phyloP scores from a whole-genome alignment of 2,329 filamentous ascomycete genomes.

The Cercospora zeae-maydis region DNA sequence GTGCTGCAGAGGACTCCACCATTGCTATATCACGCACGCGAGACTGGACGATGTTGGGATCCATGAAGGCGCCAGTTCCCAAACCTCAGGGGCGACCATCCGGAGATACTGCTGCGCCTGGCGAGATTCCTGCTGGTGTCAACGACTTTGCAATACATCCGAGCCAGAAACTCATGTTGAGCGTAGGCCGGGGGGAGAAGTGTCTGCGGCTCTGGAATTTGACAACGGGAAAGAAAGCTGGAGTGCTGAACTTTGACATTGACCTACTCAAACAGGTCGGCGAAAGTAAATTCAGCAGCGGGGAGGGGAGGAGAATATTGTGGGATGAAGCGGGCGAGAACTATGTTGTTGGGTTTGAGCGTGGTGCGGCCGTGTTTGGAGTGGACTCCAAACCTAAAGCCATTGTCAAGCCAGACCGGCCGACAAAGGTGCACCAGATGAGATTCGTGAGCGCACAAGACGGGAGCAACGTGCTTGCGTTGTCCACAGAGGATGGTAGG shows the following conservation, averaged over 20 bases:
- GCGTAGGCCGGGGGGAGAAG: conserved; percentile 81
- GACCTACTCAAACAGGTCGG: conserved; percentile 70
- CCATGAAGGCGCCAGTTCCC: conserved; percentile 83
- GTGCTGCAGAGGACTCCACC: conserved; percentile 84
- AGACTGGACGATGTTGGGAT: conserved; percentile 84
- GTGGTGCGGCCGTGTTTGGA: conserved; percentile 78
- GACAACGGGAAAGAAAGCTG: conserved; percentile 92
- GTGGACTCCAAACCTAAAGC: conserved; percentile 82
- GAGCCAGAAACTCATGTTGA: conserved; percentile 94
- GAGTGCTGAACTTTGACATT: conserved; percentile 78
- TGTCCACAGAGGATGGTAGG: conserved; percentile 87
- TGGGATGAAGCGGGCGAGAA: conserved; percentile 78
- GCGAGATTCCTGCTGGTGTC: conserved; percentile 78
- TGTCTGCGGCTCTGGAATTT: conserved; percentile 95
- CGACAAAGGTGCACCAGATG: conserved; percentile 80
- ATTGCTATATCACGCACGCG: conserved; percentile 82
- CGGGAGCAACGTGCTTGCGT: conserved; percentile 54
- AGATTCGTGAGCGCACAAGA: conserved; percentile 58
- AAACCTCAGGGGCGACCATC: conserved; percentile 76
- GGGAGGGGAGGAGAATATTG: conserved; percentile 76
- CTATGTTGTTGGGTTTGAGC: conserved; percentile 85
- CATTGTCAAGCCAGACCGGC: conserved; percentile 62
- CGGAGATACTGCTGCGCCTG: conserved; percentile 81
- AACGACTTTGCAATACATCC: conserved; percentile 96
- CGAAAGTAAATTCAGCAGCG: conserved; percentile 70